Conservation (phyloP, 169 alveolate genomes). For the Cryptosporidium xiaoi region DNA sequence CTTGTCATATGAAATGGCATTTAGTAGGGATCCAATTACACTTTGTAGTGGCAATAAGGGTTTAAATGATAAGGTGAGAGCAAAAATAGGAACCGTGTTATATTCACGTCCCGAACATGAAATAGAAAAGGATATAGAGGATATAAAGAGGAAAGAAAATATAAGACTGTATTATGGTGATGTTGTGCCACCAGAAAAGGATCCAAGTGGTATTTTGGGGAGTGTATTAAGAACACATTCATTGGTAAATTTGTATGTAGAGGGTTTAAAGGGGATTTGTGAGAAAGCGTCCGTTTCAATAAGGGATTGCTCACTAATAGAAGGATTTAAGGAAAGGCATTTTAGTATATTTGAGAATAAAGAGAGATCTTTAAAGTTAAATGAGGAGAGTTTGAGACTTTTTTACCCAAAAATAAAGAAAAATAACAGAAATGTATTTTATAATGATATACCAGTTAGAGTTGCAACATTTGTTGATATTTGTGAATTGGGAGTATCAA, state of each 20-base stretch:
- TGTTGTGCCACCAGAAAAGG: not conserved
- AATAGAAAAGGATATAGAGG: not conserved
- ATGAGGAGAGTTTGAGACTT: constrained; percentile 39
- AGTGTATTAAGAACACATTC: constrained; percentile 24
- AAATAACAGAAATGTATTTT: not conserved
- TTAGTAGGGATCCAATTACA: constrained; percentile 32
- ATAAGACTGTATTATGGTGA: not conserved
- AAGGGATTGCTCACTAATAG: constrained; percentile 16
- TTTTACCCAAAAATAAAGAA: constrained; percentile 40
- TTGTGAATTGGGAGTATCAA: constrained; percentile 47
- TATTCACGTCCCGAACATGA: constrained; percentile 4
- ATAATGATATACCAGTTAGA: constrained; percentile 36
- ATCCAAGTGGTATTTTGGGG: constrained; percentile 58
- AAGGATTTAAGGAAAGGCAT: constrained; percentile 2
- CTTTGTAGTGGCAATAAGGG: constrained; percentile 12
- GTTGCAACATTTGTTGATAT: constrained; percentile 64
- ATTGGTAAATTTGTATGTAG: not conserved
- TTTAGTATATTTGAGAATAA: not conserved
- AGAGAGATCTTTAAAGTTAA: constrained; percentile 3
- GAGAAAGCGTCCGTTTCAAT: constrained; percentile 12
- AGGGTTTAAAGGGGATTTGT: constrained; percentile 32
- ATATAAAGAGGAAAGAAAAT: constrained; percentile 9
- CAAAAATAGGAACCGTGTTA: constrained; percentile 14
- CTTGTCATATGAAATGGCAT: constrained; percentile 63
- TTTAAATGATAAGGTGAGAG: constrained; percentile 11